Conservation (phyloP, 2,329 filamentous ascomycete genomes). For the Lachnellula hyalina region DNA sequence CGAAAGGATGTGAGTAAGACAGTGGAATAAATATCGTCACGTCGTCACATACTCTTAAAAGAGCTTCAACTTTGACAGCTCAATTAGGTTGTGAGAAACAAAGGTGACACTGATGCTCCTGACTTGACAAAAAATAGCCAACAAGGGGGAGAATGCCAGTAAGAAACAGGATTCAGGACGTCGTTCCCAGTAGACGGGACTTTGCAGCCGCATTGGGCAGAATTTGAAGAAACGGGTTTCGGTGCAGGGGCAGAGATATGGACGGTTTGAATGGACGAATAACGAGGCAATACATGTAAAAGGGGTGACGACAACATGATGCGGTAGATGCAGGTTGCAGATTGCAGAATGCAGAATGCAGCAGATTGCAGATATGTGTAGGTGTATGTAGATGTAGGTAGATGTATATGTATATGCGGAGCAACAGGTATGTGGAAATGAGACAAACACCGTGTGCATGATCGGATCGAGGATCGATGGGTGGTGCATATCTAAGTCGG, state of each 20-base stretch:
- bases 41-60: not conserved
- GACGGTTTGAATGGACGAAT: not conserved
- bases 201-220: not conserved
- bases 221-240: not conserved
- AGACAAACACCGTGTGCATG: slow-evolving; percentile 5
- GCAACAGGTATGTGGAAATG: not conserved
- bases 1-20: not conserved
- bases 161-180: not conserved
- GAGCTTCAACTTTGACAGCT: not conserved
- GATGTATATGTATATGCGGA: not conserved
- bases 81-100: not conserved
- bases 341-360: not conserved
- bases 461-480: slow-evolving; percentile 7
- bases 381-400: not conserved
- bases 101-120: not conserved
- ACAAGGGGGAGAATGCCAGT: not conserved
- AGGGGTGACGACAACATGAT: not conserved
- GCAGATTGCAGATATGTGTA: not conserved
- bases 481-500: not conserved
- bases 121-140: not conserved
- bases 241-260: not conserved
- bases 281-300: not conserved
- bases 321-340: not conserved
- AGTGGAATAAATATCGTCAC: no score
- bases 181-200: not conserved